Evolutionary conservation across 768 basidiomycete species (phyloP).

Genomic region (Tulasnella sp.): DNA sequence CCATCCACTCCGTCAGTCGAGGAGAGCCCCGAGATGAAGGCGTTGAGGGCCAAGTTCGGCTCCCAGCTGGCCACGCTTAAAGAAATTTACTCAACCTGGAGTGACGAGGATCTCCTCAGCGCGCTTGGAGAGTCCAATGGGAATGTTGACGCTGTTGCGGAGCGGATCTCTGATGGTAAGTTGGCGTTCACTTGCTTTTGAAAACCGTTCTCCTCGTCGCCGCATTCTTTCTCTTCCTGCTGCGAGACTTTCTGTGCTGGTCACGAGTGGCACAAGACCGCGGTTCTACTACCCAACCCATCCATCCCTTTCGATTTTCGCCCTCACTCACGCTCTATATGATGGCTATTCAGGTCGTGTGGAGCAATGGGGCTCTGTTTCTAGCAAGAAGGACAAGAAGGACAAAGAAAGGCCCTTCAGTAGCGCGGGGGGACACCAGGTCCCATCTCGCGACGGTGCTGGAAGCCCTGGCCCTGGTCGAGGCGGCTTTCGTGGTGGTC

Average conservation of each 20-base stretch:
- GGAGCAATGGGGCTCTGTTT: conserved; percentile 74
- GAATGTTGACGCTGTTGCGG: conserved; percentile 56
- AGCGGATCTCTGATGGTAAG: conserved; percentile 66
- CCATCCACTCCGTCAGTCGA: background rate
- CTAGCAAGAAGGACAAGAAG: conserved; percentile 85
- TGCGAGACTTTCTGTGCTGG: no score
- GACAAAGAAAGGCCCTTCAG: conserved; percentile 36
- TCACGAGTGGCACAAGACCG: no score
- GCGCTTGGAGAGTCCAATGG: conserved; percentile 57
- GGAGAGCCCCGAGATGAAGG: conserved; percentile 13
- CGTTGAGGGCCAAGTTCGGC: conserved; percentile 35
- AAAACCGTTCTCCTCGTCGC: no score
- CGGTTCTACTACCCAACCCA: no score
- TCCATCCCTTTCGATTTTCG: no score
- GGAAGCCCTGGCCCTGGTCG: conserved; percentile 27
- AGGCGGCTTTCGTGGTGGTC: conserved; percentile 48
- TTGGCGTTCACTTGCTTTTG: no score
- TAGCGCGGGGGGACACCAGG: conserved; percentile 31
- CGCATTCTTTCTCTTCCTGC: background rate
- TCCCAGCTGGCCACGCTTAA: conserved; percentile 49
- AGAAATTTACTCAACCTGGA: conserved; percentile 60
- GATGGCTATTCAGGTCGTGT: conserved; percentile 58
- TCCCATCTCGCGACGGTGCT: conserved; percentile 23
- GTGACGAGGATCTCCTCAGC: conserved; percentile 61
- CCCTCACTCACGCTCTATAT: no score